Evolutionary conservation across 371 early-diverging fungal genomes (phyloP).

Genomic region (Mortierella sp.): DNA sequence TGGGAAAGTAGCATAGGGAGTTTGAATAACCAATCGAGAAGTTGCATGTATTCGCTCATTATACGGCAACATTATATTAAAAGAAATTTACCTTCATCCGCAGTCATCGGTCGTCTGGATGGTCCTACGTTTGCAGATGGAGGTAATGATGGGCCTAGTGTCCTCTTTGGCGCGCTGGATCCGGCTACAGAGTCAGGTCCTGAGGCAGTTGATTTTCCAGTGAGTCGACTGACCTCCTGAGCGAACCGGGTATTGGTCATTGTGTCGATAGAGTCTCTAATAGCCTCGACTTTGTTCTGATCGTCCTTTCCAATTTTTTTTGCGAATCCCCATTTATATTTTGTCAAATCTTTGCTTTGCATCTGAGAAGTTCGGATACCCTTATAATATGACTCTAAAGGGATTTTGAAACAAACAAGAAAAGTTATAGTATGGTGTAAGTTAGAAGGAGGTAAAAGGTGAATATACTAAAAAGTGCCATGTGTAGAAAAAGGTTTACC

Average conservation of each 20-base stretch:
- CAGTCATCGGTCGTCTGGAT: constrained; percentile 36
- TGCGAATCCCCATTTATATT: constrained; percentile 85
- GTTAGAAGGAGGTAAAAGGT: background rate
- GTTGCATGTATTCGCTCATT: background rate
- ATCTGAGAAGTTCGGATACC: constrained; percentile 77
- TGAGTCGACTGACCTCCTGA: constrained; percentile 49
- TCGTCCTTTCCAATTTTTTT: constrained; percentile 66
- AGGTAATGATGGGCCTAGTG: constrained; percentile 45
- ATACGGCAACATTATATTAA: background rate
- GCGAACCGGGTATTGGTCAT: constrained; percentile 64
- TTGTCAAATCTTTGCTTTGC: constrained; percentile 71
- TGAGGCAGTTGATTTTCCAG: constrained; percentile 27
- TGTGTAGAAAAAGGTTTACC: constrained; percentile 51
- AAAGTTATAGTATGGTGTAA: background rate
- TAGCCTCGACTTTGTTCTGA: constrained; percentile 67
- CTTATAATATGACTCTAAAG: constrained; percentile 73
- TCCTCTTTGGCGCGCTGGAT: constrained; percentile 9
- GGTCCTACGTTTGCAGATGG: constrained; percentile 9
- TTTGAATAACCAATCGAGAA: background rate
- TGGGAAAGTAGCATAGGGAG: background rate
- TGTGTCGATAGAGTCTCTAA: constrained; percentile 74
- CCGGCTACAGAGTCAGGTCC: background rate
- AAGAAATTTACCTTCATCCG: constrained; percentile 33
- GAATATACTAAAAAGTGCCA: background rate
- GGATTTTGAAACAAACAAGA: too few relatives aligned